A percentile compares a stretch with the other conserved stretches of the same genome.
phyloP scores from a whole-genome alignment of 345 rosid genomes.

The Arabidopsis thaliana region DNA sequence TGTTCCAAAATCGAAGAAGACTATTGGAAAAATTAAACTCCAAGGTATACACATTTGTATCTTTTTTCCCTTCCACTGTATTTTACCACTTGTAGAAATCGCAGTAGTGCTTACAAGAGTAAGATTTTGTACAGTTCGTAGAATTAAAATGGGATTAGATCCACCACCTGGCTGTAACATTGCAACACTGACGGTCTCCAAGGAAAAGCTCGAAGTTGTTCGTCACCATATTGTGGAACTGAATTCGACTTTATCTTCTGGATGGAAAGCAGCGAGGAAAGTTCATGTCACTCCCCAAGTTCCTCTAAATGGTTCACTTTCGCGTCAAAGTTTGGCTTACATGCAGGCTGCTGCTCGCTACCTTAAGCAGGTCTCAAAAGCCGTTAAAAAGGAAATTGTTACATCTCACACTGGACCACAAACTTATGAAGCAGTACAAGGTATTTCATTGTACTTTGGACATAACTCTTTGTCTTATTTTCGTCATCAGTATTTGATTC shows the following conservation, averaged over 20 bases:
- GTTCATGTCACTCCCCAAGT: slow-evolving; percentile 61
- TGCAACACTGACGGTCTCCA: slow-evolving; percentile 58
- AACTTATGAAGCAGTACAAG: slow-evolving; percentile 79
- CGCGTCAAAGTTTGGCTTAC: slow-evolving; percentile 82
- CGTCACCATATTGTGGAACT: slow-evolving; percentile 60
- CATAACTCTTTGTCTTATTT: slow-evolving; percentile 5
- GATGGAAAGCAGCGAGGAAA: slow-evolving; percentile 74
- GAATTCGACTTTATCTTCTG: slow-evolving; percentile 60
- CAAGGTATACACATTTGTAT: slow-evolving; percentile 61
- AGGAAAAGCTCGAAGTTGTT: slow-evolving; percentile 59
- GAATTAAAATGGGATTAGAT: slow-evolving; percentile 74
- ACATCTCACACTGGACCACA: slow-evolving; percentile 67
- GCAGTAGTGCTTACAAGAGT: slow-evolving; percentile 19
- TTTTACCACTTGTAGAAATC: slow-evolving; percentile 25
- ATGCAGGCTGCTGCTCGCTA: slow-evolving; percentile 83
- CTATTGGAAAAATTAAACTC: slow-evolving; percentile 82
- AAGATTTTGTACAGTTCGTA: slow-evolving; percentile 65
- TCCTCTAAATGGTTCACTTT: slow-evolving; percentile 72
- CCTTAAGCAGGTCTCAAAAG: slow-evolving; percentile 82
- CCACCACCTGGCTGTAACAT: slow-evolving; percentile 81
- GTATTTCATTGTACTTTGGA: slow-evolving; percentile 47
- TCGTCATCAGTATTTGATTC: slow-evolving; percentile 11
- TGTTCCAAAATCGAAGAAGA: slow-evolving; percentile 74
- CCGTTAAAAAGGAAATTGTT: slow-evolving; percentile 72
- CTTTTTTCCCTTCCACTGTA: slow-evolving; percentile 9